Evolutionary conservation across 495 filamentous ascomycete species (phyloP).

Genomic region (Penicillium paradoxum): DNA sequence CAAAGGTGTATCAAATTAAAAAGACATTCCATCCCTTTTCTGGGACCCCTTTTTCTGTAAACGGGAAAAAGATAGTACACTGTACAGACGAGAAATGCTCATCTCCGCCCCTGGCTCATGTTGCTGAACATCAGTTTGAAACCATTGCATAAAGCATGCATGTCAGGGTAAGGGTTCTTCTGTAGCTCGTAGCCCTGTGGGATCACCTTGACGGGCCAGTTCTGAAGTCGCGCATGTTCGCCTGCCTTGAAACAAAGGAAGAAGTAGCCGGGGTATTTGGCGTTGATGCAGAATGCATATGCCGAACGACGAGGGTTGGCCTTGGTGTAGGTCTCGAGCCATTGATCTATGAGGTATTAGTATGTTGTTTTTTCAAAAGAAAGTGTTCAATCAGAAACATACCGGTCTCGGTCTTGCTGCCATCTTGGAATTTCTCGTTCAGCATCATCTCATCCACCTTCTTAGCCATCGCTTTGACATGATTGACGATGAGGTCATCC

Average conservation of each 20-base stretch:
- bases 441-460: constrained; percentile 96
- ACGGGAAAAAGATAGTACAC: constrained; percentile 20
- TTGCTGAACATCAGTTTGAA: constrained; percentile 62
- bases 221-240: constrained; percentile 59
- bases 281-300: constrained; percentile 91
- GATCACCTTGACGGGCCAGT: constrained; percentile 86
- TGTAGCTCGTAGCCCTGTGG: constrained; percentile 86
- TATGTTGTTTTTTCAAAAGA: neutral
- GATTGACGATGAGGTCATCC: constrained; percentile 94
- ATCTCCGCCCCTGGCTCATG: constrained; percentile 38
- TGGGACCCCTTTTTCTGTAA: neutral
- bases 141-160: constrained; percentile 88
- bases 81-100: constrained; percentile 19
- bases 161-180: constrained; percentile 83
- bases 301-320: constrained; percentile 91
- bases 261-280: constrained; percentile 91
- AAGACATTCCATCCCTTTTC: constrained; percentile 17
- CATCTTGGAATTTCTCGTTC: constrained; percentile 83
- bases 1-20: constrained; percentile 28
- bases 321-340: constrained; percentile 90
- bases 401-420: constrained; percentile 79
- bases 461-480: constrained; percentile 94
- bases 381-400: constrained; percentile 34
- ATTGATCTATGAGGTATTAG: constrained; percentile 66
- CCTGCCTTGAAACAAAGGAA: constrained; percentile 92